Percentiles rank a stretch among this genome's conserved stretches.
phyloP scores from a whole-genome alignment of 179 eudicot genomes.

The Carnegiea gigantea region DNA sequence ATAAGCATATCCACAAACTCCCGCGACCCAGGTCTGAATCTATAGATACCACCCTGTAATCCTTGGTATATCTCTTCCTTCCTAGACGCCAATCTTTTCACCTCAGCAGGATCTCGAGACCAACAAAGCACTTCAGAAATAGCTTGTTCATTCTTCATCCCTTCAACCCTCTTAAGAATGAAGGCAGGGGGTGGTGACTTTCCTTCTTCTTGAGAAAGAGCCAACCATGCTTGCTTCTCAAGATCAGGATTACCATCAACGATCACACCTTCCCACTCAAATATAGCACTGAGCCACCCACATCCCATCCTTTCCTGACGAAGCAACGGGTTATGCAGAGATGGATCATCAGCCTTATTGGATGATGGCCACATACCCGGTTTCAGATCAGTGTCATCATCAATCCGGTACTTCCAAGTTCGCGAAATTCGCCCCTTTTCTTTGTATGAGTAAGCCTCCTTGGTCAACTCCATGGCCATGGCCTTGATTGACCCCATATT shows the following conservation, averaged over 20 bases:
- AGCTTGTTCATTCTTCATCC: conserved; percentile 97
- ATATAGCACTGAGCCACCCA: conserved; percentile 94
- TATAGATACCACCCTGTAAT: conserved; percentile 75
- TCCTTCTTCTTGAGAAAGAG: conserved; percentile 87
- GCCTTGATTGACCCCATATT: conserved; percentile 39
- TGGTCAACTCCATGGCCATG: conserved; percentile 76
- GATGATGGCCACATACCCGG: conserved; percentile 81
- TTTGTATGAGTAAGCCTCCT: conserved; percentile 53
- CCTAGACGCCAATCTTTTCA: conserved; percentile 60
- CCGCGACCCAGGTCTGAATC: conserved; percentile 74
- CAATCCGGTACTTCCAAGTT: conserved; percentile 42
- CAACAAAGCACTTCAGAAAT: conserved; percentile 92
- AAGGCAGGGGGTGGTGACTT: conserved; percentile 73
- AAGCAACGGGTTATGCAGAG: conserved; percentile 83
- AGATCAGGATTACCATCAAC: conserved; percentile 80
- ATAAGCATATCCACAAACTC: conserved; percentile 64
- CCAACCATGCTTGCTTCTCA: conserved; percentile 87
- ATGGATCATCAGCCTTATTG: conserved; percentile 74
- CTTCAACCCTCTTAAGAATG: conserved; percentile 61
- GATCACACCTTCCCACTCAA: conserved; percentile 96
- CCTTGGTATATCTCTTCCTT: conserved; percentile 80
- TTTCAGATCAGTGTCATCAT: conserved; percentile 43
- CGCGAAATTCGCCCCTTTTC: conserved; percentile 50
- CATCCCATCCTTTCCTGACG: conserved; percentile 89
- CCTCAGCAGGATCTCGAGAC: conserved; percentile 73